Evolutionary conservation across 192 early-diverging fungal species (phyloP), one percentile per base, ranked within the genome.

Genomic region (Linnemannia zychae): DNA sequence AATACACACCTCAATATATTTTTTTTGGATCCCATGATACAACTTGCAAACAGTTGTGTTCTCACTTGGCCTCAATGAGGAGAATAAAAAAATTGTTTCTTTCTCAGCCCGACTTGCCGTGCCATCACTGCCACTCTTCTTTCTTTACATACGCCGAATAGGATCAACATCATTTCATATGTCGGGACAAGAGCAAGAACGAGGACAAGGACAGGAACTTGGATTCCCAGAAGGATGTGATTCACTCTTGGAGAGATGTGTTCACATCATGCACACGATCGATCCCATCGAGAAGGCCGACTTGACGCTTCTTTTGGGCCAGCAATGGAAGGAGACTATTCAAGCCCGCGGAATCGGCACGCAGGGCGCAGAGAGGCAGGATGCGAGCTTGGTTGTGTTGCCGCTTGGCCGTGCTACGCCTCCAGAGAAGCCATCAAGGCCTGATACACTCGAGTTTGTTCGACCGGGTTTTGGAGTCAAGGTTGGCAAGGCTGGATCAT

Each of bases 211-310:
- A 33, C 75, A 76, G 53, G 57, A 68, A 2, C 48, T 81, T 49
- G 34, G 69, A n/a, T 85, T 85, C 65, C 83, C 83, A 33, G 40
- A 70, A 7, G 83, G 71, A 52, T 85, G 83, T 44, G 70, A 85
- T 63, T 85, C 88, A 5, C 68, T 93, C 37, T 68, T 90, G 52
- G 91, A 91, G 67, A 87, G 84, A 79, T 88, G 88, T 40, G 85
- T 93, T 6, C 69, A 85, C 44, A 89, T 93, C 74, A 85, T 93
- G 75, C 85, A 90, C 66, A 91, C 90, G 34, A 84, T 89, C 24
- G 85, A 90, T 79, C 92, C 92, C 31, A 67, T 76, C 22, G 86
- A 90, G 33, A 93, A 93, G 75, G 91, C 92, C 9, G 57, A 78
- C 60, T 72, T 81, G 66, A 88, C 78, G 4, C 34, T 86, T n/a